Base-by-base conservation (phyloP, 1,284 basidiomycete genomes). In the Tausonia pullulans region DNA sequence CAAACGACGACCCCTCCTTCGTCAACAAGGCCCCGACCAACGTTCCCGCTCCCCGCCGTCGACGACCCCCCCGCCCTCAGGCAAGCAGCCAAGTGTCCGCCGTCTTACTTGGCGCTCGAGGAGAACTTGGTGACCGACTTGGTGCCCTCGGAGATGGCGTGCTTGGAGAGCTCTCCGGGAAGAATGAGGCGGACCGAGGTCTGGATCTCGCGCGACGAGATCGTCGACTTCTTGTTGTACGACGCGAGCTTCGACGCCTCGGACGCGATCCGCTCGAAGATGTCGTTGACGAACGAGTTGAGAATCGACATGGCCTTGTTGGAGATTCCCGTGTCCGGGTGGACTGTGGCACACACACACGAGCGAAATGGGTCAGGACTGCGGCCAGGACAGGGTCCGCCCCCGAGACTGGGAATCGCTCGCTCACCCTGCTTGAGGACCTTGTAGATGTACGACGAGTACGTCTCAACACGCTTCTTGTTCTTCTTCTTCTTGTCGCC, bases 271-370 rank as follows among this genome's bases (percentile, higher is more conserved):
- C 90, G 87, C 79, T 95, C 91, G 71, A 94, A 95, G 77, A 95
- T 90, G 74, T 93, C 90, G 70, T 90, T 90, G 72, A 93, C 89
- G 69, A 92, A 93, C 64, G 87, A 90, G 83, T 95, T 95, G 58
- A 96, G 79, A 73, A 96, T 89, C 65, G 87, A 84, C 92, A 96
- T 96, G 54, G 91, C 92, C 82, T 94, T 96, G 85, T 94, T 95
- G 68, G 75, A 76, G 74, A 95, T 94, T 84, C 93, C 92, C 69
- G 90, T 95, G 75, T 96, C 93, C 65, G 92, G 93, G 81, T 96
- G 92, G 67, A 96, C 65, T 61, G 39, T 44, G 39, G 43, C 4
- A n/a, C 27, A 44, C 39, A 10, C 46, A 50, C 4, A 13, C 4
- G 58, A 50, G 58, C 16, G 43, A 45, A 43, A 39, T n/a, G 54